phyloP scores from a whole-genome alignment of 257 asterid species.

The Solanum virginianum region DNA sequence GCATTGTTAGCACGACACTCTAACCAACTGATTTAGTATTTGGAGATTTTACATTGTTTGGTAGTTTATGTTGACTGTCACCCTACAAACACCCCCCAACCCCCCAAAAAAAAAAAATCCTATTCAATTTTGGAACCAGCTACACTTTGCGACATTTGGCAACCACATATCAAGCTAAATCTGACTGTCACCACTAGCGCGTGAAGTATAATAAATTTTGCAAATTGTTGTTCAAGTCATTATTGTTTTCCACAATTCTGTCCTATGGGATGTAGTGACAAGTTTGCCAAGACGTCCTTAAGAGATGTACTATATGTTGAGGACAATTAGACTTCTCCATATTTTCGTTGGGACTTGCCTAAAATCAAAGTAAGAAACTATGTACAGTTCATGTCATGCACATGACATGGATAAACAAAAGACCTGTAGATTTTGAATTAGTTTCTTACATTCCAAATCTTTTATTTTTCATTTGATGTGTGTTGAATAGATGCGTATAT shows the following conservation, averaged over 20 bases:
- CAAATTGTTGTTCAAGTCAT: neutral
- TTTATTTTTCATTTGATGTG: neutral
- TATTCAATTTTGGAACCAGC: too few species aligned
- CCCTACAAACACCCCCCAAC: too few species aligned
- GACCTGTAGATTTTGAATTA: neutral
- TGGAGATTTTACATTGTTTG: too few species aligned
- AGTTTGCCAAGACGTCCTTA: neutral
- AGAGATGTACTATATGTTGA: neutral
- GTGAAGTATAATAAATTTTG: too few species aligned
- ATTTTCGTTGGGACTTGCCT: neutral
- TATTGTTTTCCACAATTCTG: neutral
- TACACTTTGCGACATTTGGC: too few species aligned
- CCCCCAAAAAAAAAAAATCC: too few species aligned
- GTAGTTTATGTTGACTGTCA: too few species aligned
- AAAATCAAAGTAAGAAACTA: neutral
- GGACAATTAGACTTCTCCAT: neutral
- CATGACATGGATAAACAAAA: neutral
- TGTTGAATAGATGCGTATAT: neutral
- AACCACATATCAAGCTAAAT: too few species aligned
- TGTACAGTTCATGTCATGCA: neutral
- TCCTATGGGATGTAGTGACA: neutral
- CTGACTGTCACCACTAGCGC: too few species aligned
- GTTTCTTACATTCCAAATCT: neutral
- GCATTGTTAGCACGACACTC: too few species aligned
- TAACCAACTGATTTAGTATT: too few species aligned